Conservation (phyloP, 768 basidiomycete genomes). For the Boletus bicolor region DNA sequence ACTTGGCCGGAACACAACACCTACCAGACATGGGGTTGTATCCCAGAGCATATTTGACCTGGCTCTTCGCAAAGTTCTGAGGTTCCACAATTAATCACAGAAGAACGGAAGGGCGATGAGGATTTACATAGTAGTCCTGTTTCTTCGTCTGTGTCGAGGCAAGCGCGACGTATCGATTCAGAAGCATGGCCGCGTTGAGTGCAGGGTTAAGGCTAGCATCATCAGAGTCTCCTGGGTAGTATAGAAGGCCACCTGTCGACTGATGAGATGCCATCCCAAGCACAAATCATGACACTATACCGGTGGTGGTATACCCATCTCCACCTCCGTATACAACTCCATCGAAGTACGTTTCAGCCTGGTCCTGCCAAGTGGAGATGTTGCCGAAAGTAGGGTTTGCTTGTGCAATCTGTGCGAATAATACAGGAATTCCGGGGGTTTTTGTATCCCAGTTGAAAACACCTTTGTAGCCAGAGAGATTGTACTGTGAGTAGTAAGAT, state of each 20-base stretch:
- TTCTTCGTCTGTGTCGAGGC: constrained; percentile 60
- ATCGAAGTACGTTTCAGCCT: constrained; percentile 78
- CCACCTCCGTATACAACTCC: constrained; percentile 56
- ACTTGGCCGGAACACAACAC: constrained; percentile 11
- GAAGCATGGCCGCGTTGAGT: constrained; percentile 81
- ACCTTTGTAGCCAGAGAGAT: constrained; percentile 47
- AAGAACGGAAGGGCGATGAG: background rate
- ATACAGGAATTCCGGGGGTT: constrained; percentile 67
- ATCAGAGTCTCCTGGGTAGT: constrained; percentile 81
- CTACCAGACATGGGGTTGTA: constrained; percentile 86
- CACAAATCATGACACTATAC: constrained; percentile 35
- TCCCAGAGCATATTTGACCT: constrained; percentile 81
- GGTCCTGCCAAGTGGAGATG: constrained; percentile 60
- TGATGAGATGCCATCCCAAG: background rate
- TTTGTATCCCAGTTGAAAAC: constrained; percentile 92
- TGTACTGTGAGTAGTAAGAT: constrained; percentile 54
- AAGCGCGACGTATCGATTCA: constrained; percentile 72
- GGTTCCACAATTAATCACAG: constrained; percentile 4
- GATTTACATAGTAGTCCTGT: constrained; percentile 55
- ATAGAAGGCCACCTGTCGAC: constrained; percentile 69
- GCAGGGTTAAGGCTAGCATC: constrained; percentile 80
- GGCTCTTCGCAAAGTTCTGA: constrained; percentile 70
- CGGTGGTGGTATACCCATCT: constrained; percentile 55
- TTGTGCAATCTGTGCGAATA: constrained; percentile 72
- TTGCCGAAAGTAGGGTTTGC: constrained; percentile 56